A percentile compares a stretch with the other conserved stretches of the same genome.
Conservation (phyloP, 139 green algal genomes). For the Chlorella sp. region DNA sequence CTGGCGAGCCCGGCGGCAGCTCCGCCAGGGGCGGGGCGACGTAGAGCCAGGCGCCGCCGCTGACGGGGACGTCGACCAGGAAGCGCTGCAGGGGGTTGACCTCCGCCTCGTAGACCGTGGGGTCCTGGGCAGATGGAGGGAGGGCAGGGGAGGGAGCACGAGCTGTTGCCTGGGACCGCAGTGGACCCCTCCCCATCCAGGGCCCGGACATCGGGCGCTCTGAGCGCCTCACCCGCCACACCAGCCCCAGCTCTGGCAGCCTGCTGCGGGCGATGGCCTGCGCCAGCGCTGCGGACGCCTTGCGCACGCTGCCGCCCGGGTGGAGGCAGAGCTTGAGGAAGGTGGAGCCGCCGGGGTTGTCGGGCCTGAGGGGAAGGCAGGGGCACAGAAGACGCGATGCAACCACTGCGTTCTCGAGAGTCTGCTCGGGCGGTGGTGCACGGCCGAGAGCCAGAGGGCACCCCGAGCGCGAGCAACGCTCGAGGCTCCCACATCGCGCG, state of each 20-base stretch:
- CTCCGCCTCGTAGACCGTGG: slow-evolving; percentile 51
- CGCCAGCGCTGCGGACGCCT: slow-evolving; percentile 21
- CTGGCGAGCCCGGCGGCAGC: too few species aligned
- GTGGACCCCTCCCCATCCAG: too few species aligned
- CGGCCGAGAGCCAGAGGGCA: background rate
- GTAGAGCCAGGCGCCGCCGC: slow-evolving; percentile 64
- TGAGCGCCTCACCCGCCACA: too few species aligned
- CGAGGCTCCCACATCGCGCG: background rate
- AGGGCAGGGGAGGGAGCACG: too few species aligned
- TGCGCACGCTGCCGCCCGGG: slow-evolving; percentile 30
- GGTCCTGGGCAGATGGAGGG: too few species aligned
- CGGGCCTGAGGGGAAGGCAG: slow-evolving; percentile 30
- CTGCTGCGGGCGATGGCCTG: background rate
- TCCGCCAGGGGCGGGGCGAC: slow-evolving; percentile 26
- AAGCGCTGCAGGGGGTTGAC: slow-evolving; percentile 65
- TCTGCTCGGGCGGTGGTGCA: background rate
- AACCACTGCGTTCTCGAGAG: too few species aligned
- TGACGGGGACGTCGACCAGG: slow-evolving; percentile 63
- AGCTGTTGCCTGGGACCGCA: too few species aligned
- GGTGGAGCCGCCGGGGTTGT: slow-evolving; percentile 20
- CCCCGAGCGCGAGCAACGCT: background rate
- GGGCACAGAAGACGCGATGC: background rate
- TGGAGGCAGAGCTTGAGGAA: slow-evolving; percentile 40
- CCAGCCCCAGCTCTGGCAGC: slow-evolving; percentile 17
- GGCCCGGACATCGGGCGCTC: too few species aligned